These are phyloP conservation scores for Kluyveromyces sp. DNA, from an alignment of 1,139 yeast genomes.

Conservation along the genomic window DNA sequence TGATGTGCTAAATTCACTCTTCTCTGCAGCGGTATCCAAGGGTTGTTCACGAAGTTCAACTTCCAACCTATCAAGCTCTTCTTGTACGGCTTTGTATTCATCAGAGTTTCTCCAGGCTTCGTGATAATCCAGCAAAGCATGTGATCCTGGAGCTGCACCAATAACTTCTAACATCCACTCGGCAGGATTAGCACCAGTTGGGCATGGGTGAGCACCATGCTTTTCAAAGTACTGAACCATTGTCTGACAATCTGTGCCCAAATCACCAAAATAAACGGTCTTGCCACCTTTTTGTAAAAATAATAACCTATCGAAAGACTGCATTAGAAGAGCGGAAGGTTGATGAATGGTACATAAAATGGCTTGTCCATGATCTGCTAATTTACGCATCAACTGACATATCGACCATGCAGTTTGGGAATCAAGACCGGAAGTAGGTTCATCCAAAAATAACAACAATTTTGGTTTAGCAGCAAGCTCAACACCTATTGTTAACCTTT, in stretches of 20 bases:
- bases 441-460: slow-evolving; percentile 73
- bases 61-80: slow-evolving; percentile 42
- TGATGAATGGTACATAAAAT: slow-evolving; percentile 79
- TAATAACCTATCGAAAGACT: slow-evolving; percentile 69
- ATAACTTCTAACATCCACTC: slow-evolving; percentile 79
- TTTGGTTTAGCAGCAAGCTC: slow-evolving; percentile 86
- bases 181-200: slow-evolving; percentile 67
- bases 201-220: slow-evolving; percentile 61
- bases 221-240: slow-evolving; percentile 63
- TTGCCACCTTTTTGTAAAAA: slow-evolving; percentile 69
- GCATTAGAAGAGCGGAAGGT: slow-evolving; percentile 71
- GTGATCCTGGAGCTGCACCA: slow-evolving; percentile 76
- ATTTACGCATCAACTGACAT: slow-evolving; percentile 65
- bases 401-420: slow-evolving; percentile 91
- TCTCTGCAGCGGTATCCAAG: slow-evolving; percentile 33
- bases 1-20: slow-evolving; percentile 36
- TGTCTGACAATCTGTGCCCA: slow-evolving; percentile 56
- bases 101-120: slow-evolving; percentile 59
- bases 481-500: slow-evolving; percentile 78
- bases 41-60: slow-evolving; percentile 35
- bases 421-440: slow-evolving; percentile 89
- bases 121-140: slow-evolving; percentile 55
- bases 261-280: slow-evolving; percentile 75
- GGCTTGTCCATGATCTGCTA: slow-evolving; percentile 76
- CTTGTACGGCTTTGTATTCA: slow-evolving; percentile 42